Conservation (phyloP, 148 eudicot genomes). For the Mesembryanthemum crystallinum region DNA sequence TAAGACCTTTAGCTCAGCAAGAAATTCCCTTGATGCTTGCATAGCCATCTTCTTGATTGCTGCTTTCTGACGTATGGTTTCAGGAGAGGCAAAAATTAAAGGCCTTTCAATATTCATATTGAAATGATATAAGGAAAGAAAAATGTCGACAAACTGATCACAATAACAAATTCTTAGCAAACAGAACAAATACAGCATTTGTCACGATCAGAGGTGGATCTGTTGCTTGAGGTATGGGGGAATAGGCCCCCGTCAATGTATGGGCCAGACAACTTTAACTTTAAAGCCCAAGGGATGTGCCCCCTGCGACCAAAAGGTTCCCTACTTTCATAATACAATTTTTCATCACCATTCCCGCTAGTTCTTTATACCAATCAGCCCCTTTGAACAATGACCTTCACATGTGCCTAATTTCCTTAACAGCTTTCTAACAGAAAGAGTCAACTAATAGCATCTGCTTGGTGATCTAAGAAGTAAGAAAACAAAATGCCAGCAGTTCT, state of each 20-base stretch:
- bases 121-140: neutral
- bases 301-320: no score
- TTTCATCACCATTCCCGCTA: no score
- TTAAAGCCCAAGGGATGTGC: no score
- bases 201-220: neutral
- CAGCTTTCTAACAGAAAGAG: neutral
- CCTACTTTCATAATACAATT: no score
- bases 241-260: no score
- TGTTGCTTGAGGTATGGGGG: no score
- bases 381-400: neutral
- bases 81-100: neutral
- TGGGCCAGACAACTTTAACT: no score
- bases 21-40: slow-evolving; percentile 47
- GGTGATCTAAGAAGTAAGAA: neutral
- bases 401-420: neutral
- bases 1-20: slow-evolving; percentile 46
- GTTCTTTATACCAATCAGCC: no score
- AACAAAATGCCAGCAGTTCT: neutral
- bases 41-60: slow-evolving; percentile 52
- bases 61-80: slow-evolving; percentile 33
- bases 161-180: neutral
- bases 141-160: neutral
- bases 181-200: neutral
- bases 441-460: neutral
- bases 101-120: neutral